Conservation (phyloP, 176 grass and related monocot species). For the Themeda triandra region DNA sequence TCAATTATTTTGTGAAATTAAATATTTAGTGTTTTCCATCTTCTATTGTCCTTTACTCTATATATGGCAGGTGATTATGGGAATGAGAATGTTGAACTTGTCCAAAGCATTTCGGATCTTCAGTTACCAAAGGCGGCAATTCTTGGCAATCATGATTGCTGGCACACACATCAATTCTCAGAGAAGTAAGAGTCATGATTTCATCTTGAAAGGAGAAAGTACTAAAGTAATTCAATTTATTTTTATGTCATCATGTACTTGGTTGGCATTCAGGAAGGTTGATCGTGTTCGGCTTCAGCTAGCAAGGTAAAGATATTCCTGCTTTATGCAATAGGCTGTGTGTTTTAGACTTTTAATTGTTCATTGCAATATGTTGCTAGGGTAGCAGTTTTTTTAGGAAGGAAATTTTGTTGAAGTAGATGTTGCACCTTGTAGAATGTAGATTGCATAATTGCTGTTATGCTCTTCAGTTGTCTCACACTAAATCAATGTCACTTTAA, state of each 20-base stretch:
- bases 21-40: background rate
- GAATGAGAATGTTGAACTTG: slow-evolving; percentile 93
- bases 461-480: slow-evolving; percentile 2
- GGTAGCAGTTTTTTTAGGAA: background rate
- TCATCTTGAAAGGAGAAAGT: slow-evolving; percentile 21
- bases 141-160: slow-evolving; percentile 97
- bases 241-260: slow-evolving; percentile 39
- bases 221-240: slow-evolving; percentile 5
- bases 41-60: background rate
- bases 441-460: slow-evolving; percentile 5
- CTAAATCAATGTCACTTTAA: background rate
- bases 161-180: slow-evolving; percentile 81
- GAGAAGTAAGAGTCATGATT: slow-evolving; percentile 55
- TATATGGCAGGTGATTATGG: slow-evolving; percentile 79
- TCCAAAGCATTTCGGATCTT: slow-evolving; percentile 86
- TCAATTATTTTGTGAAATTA: slow-evolving; percentile 6
- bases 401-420: slow-evolving; percentile 1
- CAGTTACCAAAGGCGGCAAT: slow-evolving; percentile 79
- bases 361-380: background rate
- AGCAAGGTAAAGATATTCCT: slow-evolving; percentile 55
- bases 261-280: slow-evolving; percentile 58
- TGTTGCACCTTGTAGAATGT: background rate
- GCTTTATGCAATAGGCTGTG: background rate
- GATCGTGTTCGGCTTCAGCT: slow-evolving; percentile 76
- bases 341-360: background rate